Base-by-base conservation (phyloP, 1,284 basidiomycete genomes). In the Malassezia brasiliensis region DNA sequence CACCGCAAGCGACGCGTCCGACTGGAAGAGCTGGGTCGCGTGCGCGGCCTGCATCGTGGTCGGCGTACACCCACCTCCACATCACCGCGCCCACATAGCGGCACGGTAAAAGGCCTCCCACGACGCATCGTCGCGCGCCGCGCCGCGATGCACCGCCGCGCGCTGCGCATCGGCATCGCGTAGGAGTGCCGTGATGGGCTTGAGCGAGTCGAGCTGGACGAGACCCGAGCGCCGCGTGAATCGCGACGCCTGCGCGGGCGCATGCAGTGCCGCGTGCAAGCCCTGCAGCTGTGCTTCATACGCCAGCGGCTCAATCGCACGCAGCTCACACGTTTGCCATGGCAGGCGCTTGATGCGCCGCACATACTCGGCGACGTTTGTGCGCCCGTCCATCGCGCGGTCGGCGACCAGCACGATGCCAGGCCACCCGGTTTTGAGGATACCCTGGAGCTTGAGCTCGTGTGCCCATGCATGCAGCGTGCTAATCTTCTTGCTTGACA, bases 21-120 rank as follows among this genome's bases (percentile, higher is more conserved):
- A 52, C 55, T 62, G 60, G 45, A 62, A 62, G 6, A 62, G 58
- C 14, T 56, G 52, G 20, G 49, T 35, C 14, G 60, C 53, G 14
- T 14, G 6, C 7, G 44, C 17, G 25, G 55, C 36, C 15, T 52
- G 36, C 55, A 57, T 57, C 14, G 22, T 20, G 30, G 19, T 14
- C 12, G 19, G 14, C 3, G 14, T 9, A 36, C 25, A 28, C 25
- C 25, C 25, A 25, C 48, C 48, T 47, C 46, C 46, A 47, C 45
- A 47, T 35, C 34, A 44, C 35, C 47, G 17, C 11, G 37, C 48
- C 55, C 17, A 40, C 10, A 40, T 42, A 1, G 40, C 55, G 11
- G 11, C n/a, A 12, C 39, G 40, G 32, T 48, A 57, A 17, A 57
- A 52, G 12, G 45, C 15, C 14, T 28, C 40, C 53, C 53, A 55